Evolutionary conservation across 345 rosid genomes (phyloP), one percentile per base, ranked within the genome.

Genomic region (Microthlaspi erraticum): DNA sequence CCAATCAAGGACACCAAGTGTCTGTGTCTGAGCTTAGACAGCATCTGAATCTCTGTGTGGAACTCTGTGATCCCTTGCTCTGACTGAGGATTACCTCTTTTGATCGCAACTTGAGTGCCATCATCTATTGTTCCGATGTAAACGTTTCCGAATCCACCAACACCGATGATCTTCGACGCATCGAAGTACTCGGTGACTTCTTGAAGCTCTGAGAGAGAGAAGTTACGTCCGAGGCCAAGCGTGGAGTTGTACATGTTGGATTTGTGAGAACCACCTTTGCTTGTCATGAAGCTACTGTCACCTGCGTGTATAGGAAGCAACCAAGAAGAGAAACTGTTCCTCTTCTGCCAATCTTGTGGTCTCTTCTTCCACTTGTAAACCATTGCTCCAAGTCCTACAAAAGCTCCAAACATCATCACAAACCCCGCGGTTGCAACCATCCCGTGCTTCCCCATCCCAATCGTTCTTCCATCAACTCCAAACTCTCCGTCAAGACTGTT

Each of bases 1-100:
- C 96, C 92, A 39, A 89, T 89, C 75, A 89, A 77, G 6, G 96
- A 89, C 53, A 89, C 96, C 50, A 89, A 78, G 67, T 89, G 96
- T 71, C 96, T 84, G 26, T 89, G 96, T 66, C 96, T 87, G 0
- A 89, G 86, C 80, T 89, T 89, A 20, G 96, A 89, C 38, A 89
- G 36, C 92, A 89, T 89, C 46, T 89, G 96, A 36, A 89, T 89
- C 78, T 89, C 92, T 36, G 92, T 89, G 38, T 89, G 84, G 41
- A 89, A 89, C 73, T 89, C 96, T 9, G 83, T 89, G 73, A 89
- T 85, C 6, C 96, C 96, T 70, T 89, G 96, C 70, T 89, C 90
- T 17, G 96, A 87, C 80, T 85, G 89, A 0, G 90, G 92, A 73
- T 89, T 89, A 3, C 96, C 96, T 73, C 96, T 76, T 59, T 89